Conservation (phyloP, 2,329 filamentous ascomycete species). For the Fusarium continuum region DNA sequence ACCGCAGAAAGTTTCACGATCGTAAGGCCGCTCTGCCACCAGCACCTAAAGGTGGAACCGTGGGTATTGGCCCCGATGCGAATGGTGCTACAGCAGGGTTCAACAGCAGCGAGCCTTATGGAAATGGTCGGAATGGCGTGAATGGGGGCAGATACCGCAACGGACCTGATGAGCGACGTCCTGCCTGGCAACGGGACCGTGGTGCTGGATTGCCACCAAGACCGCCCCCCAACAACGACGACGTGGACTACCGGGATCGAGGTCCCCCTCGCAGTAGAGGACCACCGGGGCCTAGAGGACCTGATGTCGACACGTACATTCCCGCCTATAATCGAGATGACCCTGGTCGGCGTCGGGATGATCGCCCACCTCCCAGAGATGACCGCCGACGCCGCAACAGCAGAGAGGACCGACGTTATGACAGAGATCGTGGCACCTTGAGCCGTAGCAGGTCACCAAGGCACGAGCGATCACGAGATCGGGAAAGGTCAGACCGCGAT, state of each 20-base stretch:
- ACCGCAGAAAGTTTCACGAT: conserved; percentile 88
- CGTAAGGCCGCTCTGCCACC: conserved; percentile 86
- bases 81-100: conserved; percentile 59
- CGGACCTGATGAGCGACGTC: conserved; percentile 57
- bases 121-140: conserved; percentile 56
- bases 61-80: conserved; percentile 75
- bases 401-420: conserved; percentile 51
- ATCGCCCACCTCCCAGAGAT: conserved; percentile 42
- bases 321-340: conserved; percentile 56
- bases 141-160: conserved; percentile 57
- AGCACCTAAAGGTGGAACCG: conserved; percentile 89
- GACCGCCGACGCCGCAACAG: conserved; percentile 48
- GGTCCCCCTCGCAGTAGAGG: conserved; percentile 45
- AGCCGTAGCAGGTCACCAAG: conserved; percentile 54
- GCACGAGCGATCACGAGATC: conserved; percentile 51
- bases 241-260: conserved; percentile 53
- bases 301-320: conserved; percentile 61
- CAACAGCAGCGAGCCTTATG: conserved; percentile 61
- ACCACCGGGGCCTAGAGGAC: conserved; percentile 44
- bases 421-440: conserved; percentile 53
- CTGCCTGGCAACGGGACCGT: conserved; percentile 65
- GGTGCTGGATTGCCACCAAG: conserved; percentile 59
- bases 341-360: conserved; percentile 47
- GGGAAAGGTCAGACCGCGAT: conserved; percentile 59
- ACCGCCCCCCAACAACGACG: conserved; percentile 46